Conservation (phyloP, 352 stramenopile species). For the Globisporangium abappressorium region DNA sequence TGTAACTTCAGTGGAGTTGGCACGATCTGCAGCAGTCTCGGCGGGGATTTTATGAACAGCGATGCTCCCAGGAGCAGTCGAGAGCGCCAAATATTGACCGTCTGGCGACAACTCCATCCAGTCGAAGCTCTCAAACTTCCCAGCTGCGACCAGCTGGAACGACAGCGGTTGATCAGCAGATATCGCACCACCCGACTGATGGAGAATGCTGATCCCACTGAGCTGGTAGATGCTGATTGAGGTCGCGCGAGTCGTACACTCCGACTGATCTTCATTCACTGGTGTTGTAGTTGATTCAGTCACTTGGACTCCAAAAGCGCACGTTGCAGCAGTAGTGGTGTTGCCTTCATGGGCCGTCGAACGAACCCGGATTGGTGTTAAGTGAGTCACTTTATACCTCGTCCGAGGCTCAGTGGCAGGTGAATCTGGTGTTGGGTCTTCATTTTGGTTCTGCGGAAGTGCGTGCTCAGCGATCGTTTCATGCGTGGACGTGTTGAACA, state of each 20-base stretch:
- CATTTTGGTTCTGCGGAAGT: not conserved
- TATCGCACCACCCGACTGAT: not conserved
- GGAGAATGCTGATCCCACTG: not conserved
- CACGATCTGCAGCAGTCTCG: not conserved
- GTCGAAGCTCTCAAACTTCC: constrained; percentile 4
- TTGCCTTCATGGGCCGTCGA: not conserved
- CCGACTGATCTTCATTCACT: not conserved
- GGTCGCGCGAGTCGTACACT: not conserved
- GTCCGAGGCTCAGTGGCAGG: not conserved
- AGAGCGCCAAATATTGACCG: constrained; percentile 24
- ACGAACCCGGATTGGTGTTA: constrained; percentile 11
- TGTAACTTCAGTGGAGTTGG: not conserved
- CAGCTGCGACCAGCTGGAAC: constrained; percentile 10
- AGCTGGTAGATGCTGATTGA: constrained; percentile 7
- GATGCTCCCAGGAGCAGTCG: constrained; percentile 6
- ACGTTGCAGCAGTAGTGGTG: not conserved
- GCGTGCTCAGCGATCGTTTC: not conserved
- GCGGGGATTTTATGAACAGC: constrained; percentile 4
- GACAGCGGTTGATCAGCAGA: not conserved
- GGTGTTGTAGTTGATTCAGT: constrained; percentile 2
- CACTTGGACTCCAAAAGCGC: constrained; percentile 1
- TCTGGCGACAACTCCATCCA: constrained; percentile 29
- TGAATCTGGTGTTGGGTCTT: not conserved
- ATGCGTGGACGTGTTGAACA: constrained; percentile 8
- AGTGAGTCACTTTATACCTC: not conserved